These are phyloP conservation scores for Lactarius deliciosus DNA, from an alignment of 768 basidiomycete genomes.

Conservation along the genomic window DNA sequence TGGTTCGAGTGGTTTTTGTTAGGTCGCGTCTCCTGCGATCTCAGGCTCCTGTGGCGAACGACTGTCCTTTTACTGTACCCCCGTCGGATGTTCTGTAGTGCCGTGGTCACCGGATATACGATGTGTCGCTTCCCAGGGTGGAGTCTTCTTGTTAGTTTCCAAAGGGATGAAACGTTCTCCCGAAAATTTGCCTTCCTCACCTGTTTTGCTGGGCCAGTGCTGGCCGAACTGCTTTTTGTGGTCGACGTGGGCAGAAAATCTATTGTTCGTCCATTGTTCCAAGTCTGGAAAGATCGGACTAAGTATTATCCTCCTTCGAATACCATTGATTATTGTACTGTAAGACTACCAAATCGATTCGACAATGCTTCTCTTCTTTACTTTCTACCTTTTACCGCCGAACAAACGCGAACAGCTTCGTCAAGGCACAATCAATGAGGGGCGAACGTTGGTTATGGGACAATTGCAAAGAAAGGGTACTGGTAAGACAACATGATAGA, in stretches of 20 bases:
- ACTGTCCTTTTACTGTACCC: not conserved
- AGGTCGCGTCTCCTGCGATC: not conserved
- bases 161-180: not conserved
- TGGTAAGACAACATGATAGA: constrained; percentile 22
- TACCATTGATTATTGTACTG: not conserved
- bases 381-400: not conserved
- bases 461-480: constrained; percentile 10
- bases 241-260: not conserved
- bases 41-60: not conserved
- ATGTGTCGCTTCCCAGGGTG: not conserved
- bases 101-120: not conserved
- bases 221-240: not conserved
- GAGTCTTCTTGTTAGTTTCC: not conserved
- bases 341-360: not conserved
- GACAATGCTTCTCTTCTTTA: not conserved
- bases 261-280: not conserved
- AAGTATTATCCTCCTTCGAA: not conserved
- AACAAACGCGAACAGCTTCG: not conserved
- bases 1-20: not conserved
- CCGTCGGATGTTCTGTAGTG: not conserved
- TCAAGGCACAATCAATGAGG: not conserved
- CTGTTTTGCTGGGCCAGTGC: too few species aligned
- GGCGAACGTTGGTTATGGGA: not conserved
- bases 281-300: not conserved
- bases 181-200: not conserved